These are phyloP conservation scores for Phlebopus sp. DNA, from an alignment of 1,284 basidiomycete genomes.

Conservation along the genomic window DNA sequence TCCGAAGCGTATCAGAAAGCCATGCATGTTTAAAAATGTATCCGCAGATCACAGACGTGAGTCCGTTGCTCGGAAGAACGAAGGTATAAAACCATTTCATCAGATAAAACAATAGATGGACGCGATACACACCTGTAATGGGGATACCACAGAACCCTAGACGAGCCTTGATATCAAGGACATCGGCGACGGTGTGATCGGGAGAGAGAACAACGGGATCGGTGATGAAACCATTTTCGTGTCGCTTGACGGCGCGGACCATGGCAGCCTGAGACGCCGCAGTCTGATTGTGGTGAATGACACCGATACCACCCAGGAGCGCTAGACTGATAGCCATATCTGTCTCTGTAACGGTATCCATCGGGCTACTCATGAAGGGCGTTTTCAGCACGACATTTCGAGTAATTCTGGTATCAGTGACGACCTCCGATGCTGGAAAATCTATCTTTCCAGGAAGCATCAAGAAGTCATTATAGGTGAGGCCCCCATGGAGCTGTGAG, in stretches of 20 bases:
- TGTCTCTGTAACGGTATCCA: conserved; percentile 98
- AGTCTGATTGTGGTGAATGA: conserved; percentile 98
- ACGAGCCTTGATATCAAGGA: conserved; percentile 89
- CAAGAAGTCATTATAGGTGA: conserved; percentile 96
- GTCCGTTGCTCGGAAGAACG: conserved; percentile 85
- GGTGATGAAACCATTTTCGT: conserved; percentile 98
- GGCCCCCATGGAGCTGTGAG: conserved; percentile 83
- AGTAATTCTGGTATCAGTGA: conserved; percentile 86
- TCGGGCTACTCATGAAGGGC: conserved; percentile 96
- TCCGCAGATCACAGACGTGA: conserved; percentile 70
- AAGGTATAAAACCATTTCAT: conserved; percentile 64
- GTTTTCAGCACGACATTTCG: conserved; percentile 93
- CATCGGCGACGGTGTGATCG: conserved; percentile 80
- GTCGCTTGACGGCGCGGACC: conserved; percentile 97
- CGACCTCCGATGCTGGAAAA: conserved; percentile 82
- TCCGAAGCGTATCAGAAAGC: conserved; percentile 33
- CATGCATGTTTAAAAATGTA: conserved; percentile 31
- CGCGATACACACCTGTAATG: conserved; percentile 77
- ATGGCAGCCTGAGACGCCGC: conserved; percentile 89
- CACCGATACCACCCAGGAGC: conserved; percentile 94
- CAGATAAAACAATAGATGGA: conserved; percentile 13
- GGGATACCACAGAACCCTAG: conserved; percentile 98
- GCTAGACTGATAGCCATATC: conserved; percentile 98
- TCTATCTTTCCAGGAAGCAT: conserved; percentile 96
- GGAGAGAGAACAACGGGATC: conserved; percentile 90